Evolutionary conservation across 192 early-diverging fungal species (phyloP).

Genomic region (Dimargaris verticillata): DNA sequence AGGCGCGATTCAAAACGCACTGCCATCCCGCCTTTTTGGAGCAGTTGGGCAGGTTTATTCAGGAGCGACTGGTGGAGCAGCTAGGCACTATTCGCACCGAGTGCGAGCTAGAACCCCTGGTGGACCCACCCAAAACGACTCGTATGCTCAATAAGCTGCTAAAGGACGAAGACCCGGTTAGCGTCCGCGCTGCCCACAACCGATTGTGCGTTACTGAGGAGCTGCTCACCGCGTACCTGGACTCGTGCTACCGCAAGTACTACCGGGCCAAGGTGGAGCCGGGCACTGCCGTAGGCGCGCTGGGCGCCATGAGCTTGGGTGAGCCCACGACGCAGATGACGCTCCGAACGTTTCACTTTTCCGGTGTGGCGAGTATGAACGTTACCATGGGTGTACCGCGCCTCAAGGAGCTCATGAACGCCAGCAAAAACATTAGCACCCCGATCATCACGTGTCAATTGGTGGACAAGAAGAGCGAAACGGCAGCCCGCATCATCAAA

Average conservation of each 20-base stretch:
- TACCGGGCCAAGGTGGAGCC: constrained; percentile 83
- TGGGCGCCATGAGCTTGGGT: constrained; percentile 94
- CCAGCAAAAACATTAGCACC: constrained; percentile 84
- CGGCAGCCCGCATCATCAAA: constrained; percentile 86
- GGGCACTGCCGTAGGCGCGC: constrained; percentile 87
- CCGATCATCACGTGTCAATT: constrained; percentile 28
- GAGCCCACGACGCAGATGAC: constrained; percentile 99
- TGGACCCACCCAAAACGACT: too few species aligned
- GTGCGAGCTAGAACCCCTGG: too few species aligned
- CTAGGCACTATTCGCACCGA: constrained; percentile 20
- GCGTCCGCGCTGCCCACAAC: neutral
- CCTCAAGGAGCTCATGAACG: constrained; percentile 99
- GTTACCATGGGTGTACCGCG: constrained; percentile 98
- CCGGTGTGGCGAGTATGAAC: constrained; percentile 98
- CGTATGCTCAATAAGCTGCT: too few species aligned
- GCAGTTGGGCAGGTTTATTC: constrained; percentile 43
- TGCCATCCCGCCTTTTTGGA: constrained; percentile 65
- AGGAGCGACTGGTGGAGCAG: constrained; percentile 45
- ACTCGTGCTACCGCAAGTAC: constrained; percentile 40
- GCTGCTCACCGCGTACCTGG: neutral
- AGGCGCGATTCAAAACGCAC: constrained; percentile 25
- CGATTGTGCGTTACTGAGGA: constrained; percentile 18
- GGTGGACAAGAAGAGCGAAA: constrained; percentile 24
- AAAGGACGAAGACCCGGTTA: too few species aligned
- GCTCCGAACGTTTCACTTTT: constrained; percentile 99